Conservation (phyloP, 208 protist genomes). For the Dictyostelium gargantuum region DNA sequence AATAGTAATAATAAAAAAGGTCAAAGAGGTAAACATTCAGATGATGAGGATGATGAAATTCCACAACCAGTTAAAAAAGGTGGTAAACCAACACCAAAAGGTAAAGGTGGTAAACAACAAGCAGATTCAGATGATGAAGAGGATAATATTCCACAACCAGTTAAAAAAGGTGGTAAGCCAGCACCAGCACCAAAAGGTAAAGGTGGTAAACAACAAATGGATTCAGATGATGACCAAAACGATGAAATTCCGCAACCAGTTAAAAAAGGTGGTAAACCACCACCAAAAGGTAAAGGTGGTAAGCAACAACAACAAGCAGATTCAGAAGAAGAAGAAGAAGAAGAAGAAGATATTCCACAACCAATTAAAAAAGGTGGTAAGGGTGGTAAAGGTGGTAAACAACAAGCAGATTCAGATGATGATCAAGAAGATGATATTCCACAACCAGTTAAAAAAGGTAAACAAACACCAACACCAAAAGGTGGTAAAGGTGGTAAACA, state of each 20-base stretch:
- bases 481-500: constrained; percentile 25
- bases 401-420: not conserved
- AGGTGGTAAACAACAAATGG: not conserved
- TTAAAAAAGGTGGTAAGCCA: constrained; percentile 30
- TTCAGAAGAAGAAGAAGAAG: not conserved
- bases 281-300: not conserved
- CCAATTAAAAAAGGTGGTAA: constrained; percentile 22
- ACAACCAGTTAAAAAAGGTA: constrained; percentile 26
- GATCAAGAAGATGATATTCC: constrained; percentile 32
- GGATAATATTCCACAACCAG: constrained; percentile 24
- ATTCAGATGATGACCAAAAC: not conserved
- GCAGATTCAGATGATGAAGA: not conserved
- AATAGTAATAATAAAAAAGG: constrained; percentile 25
- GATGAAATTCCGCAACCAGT: constrained; percentile 24
- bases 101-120: not conserved
- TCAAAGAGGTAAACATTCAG: not conserved
- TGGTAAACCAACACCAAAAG: constrained; percentile 20
- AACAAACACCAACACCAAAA: not conserved
- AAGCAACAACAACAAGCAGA: not conserved
- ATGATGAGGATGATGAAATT: not conserved
- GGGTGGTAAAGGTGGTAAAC: not conserved
- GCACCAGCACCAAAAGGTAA: constrained; percentile 7
- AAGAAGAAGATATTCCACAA: constrained; percentile 15
- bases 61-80: constrained; percentile 45
- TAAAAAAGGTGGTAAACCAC: constrained; percentile 38